These are phyloP conservation scores for Boechera stricta DNA, from an alignment of 345 rosid species.

Conservation along the genomic window DNA sequence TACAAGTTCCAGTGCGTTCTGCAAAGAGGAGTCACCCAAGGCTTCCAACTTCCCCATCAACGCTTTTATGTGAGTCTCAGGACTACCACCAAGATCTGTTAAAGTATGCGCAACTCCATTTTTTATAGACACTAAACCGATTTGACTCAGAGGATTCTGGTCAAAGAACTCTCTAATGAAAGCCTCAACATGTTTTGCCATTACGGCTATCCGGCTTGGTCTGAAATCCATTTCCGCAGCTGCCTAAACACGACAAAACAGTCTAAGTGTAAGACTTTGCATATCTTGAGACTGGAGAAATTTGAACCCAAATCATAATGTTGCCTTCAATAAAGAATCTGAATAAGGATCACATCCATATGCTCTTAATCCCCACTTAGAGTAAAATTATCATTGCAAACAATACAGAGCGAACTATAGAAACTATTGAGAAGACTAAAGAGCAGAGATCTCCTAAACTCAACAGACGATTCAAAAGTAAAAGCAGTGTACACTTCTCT, in stretches of 20 bases:
- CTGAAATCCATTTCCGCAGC: constrained; percentile 78
- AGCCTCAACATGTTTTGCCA: constrained; percentile 77
- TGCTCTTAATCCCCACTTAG: constrained; percentile 2
- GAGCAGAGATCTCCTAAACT: constrained; percentile 20
- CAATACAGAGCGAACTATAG: neutral
- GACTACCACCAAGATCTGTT: constrained; percentile 96
- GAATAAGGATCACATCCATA: neutral
- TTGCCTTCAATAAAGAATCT: neutral
- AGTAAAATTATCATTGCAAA: constrained; percentile 14
- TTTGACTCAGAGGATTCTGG: constrained; percentile 92
- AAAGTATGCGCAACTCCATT: constrained; percentile 82
- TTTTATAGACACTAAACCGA: constrained; percentile 71
- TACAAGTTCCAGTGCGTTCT: constrained; percentile 80
- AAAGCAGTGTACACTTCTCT: neutral
- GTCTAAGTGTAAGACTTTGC: constrained; percentile 21
- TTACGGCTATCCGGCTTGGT: constrained; percentile 75
- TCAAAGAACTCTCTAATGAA: constrained; percentile 93
- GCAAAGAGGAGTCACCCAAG: constrained; percentile 86
- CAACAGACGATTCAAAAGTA: neutral
- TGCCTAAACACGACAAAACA: constrained; percentile 58
- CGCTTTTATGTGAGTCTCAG: constrained; percentile 84
- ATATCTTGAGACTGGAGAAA: neutral
- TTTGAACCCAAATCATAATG: constrained; percentile 6
- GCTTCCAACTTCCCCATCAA: constrained; percentile 83
- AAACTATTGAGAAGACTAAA: constrained; percentile 3